Conservation (phyloP, 257 asterid genomes). For the Solanum chmielewskii region DNA sequence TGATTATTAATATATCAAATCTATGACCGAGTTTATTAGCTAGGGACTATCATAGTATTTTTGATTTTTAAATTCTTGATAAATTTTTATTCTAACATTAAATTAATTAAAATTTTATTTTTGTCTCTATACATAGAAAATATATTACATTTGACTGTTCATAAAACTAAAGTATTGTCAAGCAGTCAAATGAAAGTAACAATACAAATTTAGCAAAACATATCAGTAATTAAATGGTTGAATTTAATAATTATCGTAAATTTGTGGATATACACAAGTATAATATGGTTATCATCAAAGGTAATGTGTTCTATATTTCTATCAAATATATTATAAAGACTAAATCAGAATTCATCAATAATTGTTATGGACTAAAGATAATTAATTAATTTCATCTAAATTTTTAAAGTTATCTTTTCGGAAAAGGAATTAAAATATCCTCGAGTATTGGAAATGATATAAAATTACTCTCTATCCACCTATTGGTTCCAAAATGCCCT, state of each 20-base stretch:
- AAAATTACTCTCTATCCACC: too few relatives aligned
- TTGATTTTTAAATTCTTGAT: too few relatives aligned
- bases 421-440: too few relatives aligned
- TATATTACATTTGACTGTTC: not conserved
- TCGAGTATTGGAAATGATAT: rapidly evolving
- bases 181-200: not conserved
- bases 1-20: not conserved
- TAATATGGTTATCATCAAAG: not conserved
- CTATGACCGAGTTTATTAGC: not conserved
- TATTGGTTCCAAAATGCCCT: too few relatives aligned
- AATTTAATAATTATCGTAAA: not conserved
- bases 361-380: not conserved
- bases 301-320: not conserved
- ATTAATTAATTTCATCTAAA: not conserved
- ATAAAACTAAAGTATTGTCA: not conserved
- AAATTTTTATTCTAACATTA: not conserved
- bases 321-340: not conserved
- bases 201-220: not conserved
- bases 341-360: not conserved
- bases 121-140: not conserved
- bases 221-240: not conserved
- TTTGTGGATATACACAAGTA: not conserved
- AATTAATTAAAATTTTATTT: not conserved
- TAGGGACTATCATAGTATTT: not conserved
- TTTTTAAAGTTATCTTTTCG: not conserved